Percentiles rank a stretch among this genome's conserved stretches.
Evolutionary conservation across 441 rosid genomes (phyloP).

Genomic region (Jatropha podagrica): DNA sequence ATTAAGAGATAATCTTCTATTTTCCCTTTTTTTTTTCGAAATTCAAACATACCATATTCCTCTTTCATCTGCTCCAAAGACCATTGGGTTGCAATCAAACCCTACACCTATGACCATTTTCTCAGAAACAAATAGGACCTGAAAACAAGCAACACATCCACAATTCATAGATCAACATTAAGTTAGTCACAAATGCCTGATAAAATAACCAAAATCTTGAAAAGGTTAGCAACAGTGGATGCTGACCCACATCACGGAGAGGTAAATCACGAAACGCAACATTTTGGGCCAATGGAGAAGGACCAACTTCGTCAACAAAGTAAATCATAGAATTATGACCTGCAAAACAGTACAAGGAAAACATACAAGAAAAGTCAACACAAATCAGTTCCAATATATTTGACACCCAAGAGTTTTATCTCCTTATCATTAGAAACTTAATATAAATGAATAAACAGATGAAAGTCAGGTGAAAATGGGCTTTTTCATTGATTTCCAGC

Average conservation of each 20-base stretch:
- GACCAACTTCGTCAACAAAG: conserved; percentile 97
- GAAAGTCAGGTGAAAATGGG: not conserved
- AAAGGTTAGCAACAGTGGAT: conserved; percentile 58
- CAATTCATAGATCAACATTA: conserved; percentile 19
- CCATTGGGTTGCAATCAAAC: conserved; percentile 91
- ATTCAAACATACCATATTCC: conserved; percentile 72
- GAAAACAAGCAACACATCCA: conserved; percentile 25
- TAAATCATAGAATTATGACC: conserved; percentile 97
- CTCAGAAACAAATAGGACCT: conserved; percentile 93
- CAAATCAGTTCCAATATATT: conserved; percentile 11
- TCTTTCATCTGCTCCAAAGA: conserved; percentile 90
- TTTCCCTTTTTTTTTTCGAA: no score
- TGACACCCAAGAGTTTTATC: not conserved
- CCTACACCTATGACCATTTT: conserved; percentile 93
- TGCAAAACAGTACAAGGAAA: conserved; percentile 34
- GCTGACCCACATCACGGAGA: conserved; percentile 99
- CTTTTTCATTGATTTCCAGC: not conserved
- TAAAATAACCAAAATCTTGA: conserved; percentile 27
- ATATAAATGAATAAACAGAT: not conserved
- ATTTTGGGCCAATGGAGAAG: conserved; percentile 93
- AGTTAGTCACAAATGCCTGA: conserved; percentile 25
- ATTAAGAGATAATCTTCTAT: no score
- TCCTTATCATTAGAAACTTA: not conserved
- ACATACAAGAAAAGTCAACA: conserved; percentile 24
- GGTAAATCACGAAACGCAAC: conserved; percentile 93